A percentile compares a stretch with the other conserved stretches of the same genome.
phyloP scores from a whole-genome alignment of 2,329 filamentous ascomycete species.

The Exophiala spinifera region DNA sequence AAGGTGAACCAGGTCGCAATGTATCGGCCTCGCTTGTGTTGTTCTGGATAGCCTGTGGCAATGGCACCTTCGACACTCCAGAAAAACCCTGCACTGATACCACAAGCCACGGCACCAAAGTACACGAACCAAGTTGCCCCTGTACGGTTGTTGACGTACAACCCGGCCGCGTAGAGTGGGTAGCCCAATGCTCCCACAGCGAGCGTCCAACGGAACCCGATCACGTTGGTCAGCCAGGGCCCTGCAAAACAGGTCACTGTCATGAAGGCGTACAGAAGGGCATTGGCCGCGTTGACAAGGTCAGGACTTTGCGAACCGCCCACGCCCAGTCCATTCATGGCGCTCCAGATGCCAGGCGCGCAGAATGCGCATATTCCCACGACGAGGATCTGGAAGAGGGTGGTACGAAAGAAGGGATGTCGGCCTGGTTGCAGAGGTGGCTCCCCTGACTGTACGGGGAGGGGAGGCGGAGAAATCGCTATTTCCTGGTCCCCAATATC shows the following conservation, averaged over 20 bases:
- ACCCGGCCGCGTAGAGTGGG: constrained; percentile 43
- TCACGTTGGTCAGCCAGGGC: constrained; percentile 40
- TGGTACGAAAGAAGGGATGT: constrained; percentile 36
- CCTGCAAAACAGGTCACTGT: constrained; percentile 44
- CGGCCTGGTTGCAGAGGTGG: not conserved
- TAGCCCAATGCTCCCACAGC: constrained; percentile 46
- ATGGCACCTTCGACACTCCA: constrained; percentile 44
- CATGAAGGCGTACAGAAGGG: constrained; percentile 47
- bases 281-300: constrained; percentile 47
- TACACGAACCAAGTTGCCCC: constrained; percentile 46
- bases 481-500: constrained; percentile 5
- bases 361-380: constrained; percentile 47
- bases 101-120: constrained; percentile 43
- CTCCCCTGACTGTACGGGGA: not conserved
- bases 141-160: constrained; percentile 47
- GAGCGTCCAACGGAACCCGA: constrained; percentile 40
- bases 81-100: constrained; percentile 39
- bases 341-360: constrained; percentile 49
- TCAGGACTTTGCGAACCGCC: constrained; percentile 40
- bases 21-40: constrained; percentile 44
- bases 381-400: constrained; percentile 47
- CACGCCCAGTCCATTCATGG: constrained; percentile 43
- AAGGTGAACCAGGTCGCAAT: constrained; percentile 55
- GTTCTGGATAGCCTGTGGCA: constrained; percentile 45
- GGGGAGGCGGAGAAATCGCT: not conserved